A percentile compares a stretch with the other conserved stretches of the same genome.
Conservation (phyloP, 164 flowering plant species). For the Piper betle region DNA sequence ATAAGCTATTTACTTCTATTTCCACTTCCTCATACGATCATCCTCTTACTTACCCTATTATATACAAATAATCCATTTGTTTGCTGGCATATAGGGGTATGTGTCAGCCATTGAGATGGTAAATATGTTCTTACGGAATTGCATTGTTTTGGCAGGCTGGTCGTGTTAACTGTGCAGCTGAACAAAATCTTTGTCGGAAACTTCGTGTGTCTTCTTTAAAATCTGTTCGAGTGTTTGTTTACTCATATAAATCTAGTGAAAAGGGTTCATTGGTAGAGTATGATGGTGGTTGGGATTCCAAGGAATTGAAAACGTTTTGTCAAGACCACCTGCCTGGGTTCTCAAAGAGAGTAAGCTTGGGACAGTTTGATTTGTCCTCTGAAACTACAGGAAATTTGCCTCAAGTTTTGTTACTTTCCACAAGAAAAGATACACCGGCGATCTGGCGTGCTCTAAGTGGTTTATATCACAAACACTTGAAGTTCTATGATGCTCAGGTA, state of each 20-base stretch:
- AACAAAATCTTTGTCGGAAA: slow-evolving; percentile 53
- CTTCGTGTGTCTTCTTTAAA: slow-evolving; percentile 38
- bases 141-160: slow-evolving; percentile 42
- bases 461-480: slow-evolving; percentile 47
- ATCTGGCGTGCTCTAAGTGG: slow-evolving; percentile 95
- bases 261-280: slow-evolving; percentile 64
- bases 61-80: background rate
- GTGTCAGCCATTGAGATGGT: background rate
- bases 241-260: slow-evolving; percentile 46
- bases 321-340: slow-evolving; percentile 69
- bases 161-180: slow-evolving; percentile 57
- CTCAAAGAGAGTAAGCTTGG: slow-evolving; percentile 41
- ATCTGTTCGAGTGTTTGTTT: slow-evolving; percentile 40
- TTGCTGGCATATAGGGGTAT: background rate
- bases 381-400: slow-evolving; percentile 28
- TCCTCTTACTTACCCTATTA: background rate
- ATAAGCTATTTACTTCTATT: background rate
- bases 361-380: slow-evolving; percentile 23
- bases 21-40: background rate
- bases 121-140: background rate
- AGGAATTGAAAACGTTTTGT: slow-evolving; percentile 49
- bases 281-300: slow-evolving; percentile 39
- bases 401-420: slow-evolving; percentile 68
- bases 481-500: slow-evolving; percentile 73
- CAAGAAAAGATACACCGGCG: slow-evolving; percentile 70